phyloP scores from a whole-genome alignment of 768 basidiomycete genomes.

The Auricularia auricula-judae region DNA sequence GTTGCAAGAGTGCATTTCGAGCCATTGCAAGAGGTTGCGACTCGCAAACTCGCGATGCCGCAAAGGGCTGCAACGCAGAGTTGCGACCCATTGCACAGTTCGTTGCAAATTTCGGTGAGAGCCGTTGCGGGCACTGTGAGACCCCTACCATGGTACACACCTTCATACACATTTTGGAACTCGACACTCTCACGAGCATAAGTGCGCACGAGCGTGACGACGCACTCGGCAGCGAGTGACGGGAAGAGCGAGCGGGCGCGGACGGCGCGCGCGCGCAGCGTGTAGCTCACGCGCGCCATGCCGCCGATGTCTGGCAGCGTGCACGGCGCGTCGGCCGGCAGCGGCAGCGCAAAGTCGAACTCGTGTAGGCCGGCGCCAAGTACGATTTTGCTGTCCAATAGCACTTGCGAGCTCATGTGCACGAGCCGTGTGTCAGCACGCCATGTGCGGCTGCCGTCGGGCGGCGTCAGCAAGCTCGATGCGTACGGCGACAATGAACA shows the following conservation, averaged over 20 bases:
- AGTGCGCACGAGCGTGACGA: conserved; percentile 60
- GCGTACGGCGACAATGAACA: background rate
- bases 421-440: conserved; percentile 80
- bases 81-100: too few species aligned
- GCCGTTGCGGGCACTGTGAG: too few species aligned
- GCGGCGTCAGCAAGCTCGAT: background rate
- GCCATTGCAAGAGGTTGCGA: too few species aligned
- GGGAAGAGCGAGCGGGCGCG: conserved; percentile 55
- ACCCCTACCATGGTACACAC: background rate
- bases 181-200: conserved; percentile 78
- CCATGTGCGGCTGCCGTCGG: conserved; percentile 25
- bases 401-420: conserved; percentile 52
- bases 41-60: too few species aligned
- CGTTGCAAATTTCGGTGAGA: too few species aligned
- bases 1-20: too few species aligned
- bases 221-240: conserved; percentile 50
- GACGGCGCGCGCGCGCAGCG: conserved; percentile 71
- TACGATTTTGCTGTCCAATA: conserved; percentile 66
- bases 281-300: conserved; percentile 62
- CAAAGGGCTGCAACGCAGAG: too few species aligned
- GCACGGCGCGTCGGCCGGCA: conserved; percentile 76
- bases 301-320: conserved; percentile 22
- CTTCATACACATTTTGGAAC: conserved; percentile 41
- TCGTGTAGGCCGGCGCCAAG: conserved; percentile 91
- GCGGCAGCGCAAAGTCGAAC: conserved; percentile 83